Base-by-base conservation (phyloP, 2,329 filamentous ascomycete genomes). In the Aspergillus tubingensis region DNA sequence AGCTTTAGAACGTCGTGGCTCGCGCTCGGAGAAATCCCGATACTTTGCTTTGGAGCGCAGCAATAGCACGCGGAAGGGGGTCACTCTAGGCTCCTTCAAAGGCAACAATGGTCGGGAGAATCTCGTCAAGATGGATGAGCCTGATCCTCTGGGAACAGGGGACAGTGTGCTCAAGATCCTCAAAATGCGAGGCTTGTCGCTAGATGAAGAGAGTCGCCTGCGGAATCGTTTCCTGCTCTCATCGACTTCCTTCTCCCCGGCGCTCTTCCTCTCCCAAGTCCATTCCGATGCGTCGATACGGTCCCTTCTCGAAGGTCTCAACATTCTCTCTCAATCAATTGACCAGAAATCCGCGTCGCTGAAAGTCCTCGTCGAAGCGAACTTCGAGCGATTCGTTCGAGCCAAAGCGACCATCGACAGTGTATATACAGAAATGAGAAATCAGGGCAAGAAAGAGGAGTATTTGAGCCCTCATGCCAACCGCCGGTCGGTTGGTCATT, bases 361-460 rank as follows among this genome's bases (percentile, higher is more conserved):
- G 62, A 99, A 99, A 74, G 91, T 96, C 10, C 84, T 99, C 17
- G 95, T 99, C 23, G 95, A 99, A 76, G 94, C 91, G 65, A 99
- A 99, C 75, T 99, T 99, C 73, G 96, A 99, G 77, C 90, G 94
- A 66, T 99, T 99, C 80, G 95, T 99, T 58, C 90, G 92, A 64
- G 95, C 95, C 47, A 99, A 99, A 77, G 91, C 94, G 17, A 98
- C 94, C 7, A 98, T 99, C 70, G 95, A 99, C 79, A 96, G 96
- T 78, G 95, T 99, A 55, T 99, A 99, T 79, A 96, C 89, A 63
- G 95, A 99, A 76, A 99, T 99, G 95, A 82, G 85, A 27, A 84
- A 84, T 36, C 84, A 96, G 86, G 83, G 93, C 81, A 77, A 79
- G 44, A 77, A 84, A 58, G 70, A 77, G 50, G 70, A 77, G 54